These are phyloP conservation scores for Diplodia intermedia DNA, from an alignment of 2,329 filamentous ascomycete species.

Conservation along the genomic window DNA sequence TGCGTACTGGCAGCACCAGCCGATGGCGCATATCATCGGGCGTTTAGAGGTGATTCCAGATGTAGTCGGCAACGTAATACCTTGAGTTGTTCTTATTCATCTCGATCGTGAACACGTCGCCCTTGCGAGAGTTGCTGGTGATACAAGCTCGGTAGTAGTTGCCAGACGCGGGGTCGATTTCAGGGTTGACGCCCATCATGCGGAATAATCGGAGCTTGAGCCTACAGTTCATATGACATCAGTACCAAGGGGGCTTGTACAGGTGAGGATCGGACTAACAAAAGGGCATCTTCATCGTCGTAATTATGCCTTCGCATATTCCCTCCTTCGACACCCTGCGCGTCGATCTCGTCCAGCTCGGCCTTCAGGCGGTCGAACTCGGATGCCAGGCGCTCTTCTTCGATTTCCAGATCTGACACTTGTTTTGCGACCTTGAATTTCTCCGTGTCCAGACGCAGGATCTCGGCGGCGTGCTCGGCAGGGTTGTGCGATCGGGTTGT, in stretches of 20 bases:
- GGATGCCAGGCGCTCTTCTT: constrained; percentile 86
- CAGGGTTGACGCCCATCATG: constrained; percentile 87
- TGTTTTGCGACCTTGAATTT: constrained; percentile 96
- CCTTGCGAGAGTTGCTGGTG: constrained; percentile 84
- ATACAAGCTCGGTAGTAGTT: constrained; percentile 88
- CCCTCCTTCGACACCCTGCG: constrained; percentile 82
- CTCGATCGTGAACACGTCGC: constrained; percentile 93
- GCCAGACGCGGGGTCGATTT: constrained; percentile 74
- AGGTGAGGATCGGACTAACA: constrained; percentile 46
- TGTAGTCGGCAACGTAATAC: constrained; percentile 94
- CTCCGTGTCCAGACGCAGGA: constrained; percentile 85
- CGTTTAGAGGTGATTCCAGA: constrained; percentile 81
- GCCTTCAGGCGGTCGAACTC: constrained; percentile 78
- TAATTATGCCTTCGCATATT: constrained; percentile 52
- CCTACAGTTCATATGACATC: constrained; percentile 46
- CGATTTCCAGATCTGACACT: constrained; percentile 86
- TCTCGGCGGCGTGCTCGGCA: constrained; percentile 79
- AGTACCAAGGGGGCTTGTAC: constrained; percentile 18
- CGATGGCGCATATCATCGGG: too few species aligned
- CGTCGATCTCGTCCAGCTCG: constrained; percentile 80
- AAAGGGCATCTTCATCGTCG: constrained; percentile 55
- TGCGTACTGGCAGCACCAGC: not conserved
- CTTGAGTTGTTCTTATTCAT: constrained; percentile 90
- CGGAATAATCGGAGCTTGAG: constrained; percentile 90
- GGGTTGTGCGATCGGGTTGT: constrained; percentile 77